Percentiles rank a stretch among this genome's conserved stretches.
phyloP scores from a whole-genome alignment of 225 moss, liverwort and hornwort genomes.

The Marchantia paleacea region DNA sequence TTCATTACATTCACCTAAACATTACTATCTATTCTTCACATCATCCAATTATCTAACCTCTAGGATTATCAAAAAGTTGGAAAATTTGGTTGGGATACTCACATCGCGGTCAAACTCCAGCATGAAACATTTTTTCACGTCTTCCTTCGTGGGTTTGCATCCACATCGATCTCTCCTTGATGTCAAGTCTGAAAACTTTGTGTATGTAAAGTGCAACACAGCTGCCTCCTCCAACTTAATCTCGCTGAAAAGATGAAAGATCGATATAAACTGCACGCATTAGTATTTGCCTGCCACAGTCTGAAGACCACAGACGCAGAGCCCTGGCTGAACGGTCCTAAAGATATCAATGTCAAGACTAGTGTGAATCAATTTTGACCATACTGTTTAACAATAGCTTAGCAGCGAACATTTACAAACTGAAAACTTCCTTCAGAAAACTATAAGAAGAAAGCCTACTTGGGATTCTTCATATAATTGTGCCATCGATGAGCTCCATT shows the following conservation, averaged over 20 bases:
- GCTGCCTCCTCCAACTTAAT: constrained; percentile 96
- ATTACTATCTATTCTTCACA: too few species aligned
- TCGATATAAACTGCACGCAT: background rate
- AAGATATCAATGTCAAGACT: too few species aligned
- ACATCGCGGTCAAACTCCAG: constrained; percentile 98
- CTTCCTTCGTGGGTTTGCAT: constrained; percentile 98
- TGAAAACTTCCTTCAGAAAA: background rate
- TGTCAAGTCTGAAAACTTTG: constrained; percentile 95
- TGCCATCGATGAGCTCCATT: constrained; percentile 99
- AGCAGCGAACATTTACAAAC: background rate
- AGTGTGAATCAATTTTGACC: too few species aligned
- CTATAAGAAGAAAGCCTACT: constrained; percentile 42
- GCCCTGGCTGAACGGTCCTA: too few species aligned
- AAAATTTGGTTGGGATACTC: constrained; percentile 20
- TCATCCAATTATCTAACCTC: too few species aligned
- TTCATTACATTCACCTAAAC: too few species aligned
- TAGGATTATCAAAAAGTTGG: background rate
- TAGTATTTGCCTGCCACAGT: background rate
- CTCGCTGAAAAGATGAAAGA: constrained; percentile 50
- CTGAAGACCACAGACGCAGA: too few species aligned
- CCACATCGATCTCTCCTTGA: constrained; percentile 97
- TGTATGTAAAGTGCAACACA: constrained; percentile 92
- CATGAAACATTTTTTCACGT: constrained; percentile 99
- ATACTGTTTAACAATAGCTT: background rate
- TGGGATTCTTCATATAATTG: constrained; percentile 92